Evolutionary conservation across 2,329 filamentous ascomycete genomes (phyloP).

Genomic region (Ophiostoma perfectum): DNA sequence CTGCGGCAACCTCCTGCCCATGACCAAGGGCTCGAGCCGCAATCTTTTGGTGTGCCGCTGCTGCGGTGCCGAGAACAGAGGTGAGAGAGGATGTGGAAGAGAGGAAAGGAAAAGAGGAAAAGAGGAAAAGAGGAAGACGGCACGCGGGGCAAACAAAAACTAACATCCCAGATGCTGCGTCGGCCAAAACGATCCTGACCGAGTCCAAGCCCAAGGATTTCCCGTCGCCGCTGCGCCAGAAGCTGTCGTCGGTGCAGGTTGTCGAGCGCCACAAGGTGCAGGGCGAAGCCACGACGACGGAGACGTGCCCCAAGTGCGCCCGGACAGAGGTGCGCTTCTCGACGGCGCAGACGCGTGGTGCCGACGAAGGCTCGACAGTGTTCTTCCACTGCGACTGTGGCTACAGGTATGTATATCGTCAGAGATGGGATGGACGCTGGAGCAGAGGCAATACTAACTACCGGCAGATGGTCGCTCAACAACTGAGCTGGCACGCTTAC

Average conservation of each 20-base stretch:
- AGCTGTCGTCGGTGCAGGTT: constrained; percentile 79
- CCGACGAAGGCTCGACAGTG: constrained; percentile 90
- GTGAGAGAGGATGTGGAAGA: constrained; percentile 47
- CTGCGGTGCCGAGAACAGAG: constrained; percentile 69
- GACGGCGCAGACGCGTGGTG: constrained; percentile 78
- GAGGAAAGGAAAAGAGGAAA: not conserved
- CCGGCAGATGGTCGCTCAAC: constrained; percentile 50
- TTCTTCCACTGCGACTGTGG: constrained; percentile 88
- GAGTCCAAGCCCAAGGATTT: constrained; percentile 85
- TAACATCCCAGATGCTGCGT: constrained; percentile 49
- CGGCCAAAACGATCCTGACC: constrained; percentile 71
- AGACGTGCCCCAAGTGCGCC: constrained; percentile 76
- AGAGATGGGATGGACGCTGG: too few species aligned
- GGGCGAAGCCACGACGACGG: constrained; percentile 61
- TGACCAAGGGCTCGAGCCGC: constrained; percentile 69
- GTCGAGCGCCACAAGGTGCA: constrained; percentile 71
- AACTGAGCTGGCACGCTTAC: constrained; percentile 40
- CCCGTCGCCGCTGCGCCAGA: constrained; percentile 80
- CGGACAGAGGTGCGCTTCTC: constrained; percentile 78
- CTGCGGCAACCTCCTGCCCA: constrained; percentile 84
- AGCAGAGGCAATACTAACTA: too few species aligned
- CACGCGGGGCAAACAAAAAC: not conserved
- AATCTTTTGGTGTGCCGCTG: constrained; percentile 76
- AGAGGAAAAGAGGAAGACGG: not conserved
- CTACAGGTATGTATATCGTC: constrained; percentile 35